Evolutionary conservation across 768 basidiomycete genomes (phyloP).

Genomic region (Erythrobasidium yunnanense): DNA sequence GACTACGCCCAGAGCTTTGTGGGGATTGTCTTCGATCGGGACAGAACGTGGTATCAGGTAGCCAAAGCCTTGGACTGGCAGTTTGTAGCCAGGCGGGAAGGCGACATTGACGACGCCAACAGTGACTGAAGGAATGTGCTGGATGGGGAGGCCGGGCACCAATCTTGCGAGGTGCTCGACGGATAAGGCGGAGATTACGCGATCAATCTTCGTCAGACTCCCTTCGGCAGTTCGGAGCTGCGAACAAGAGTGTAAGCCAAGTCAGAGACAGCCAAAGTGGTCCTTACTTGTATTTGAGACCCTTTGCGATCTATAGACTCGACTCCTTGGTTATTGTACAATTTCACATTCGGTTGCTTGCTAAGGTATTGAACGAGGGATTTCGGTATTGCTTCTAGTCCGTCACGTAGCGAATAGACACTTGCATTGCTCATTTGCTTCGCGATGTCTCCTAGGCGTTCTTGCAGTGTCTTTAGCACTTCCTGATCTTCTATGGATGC

Average conservation of each 20-base stretch:
- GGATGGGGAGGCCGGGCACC: constrained; percentile 53
- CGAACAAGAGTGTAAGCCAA: not conserved
- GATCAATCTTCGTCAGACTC: constrained; percentile 45
- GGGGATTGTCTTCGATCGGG: constrained; percentile 41
- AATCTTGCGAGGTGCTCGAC: constrained; percentile 49
- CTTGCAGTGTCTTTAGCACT: constrained; percentile 26
- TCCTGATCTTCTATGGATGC: constrained; percentile 26
- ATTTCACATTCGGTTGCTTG: constrained; percentile 18
- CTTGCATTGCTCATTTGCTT: constrained; percentile 46
- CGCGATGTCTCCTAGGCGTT: constrained; percentile 22
- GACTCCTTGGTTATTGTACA: not conserved
- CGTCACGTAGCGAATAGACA: constrained; percentile 70
- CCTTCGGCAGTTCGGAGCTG: not conserved
- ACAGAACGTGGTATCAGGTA: constrained; percentile 71
- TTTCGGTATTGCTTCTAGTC: constrained; percentile 57
- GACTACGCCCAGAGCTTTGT: constrained; percentile 63
- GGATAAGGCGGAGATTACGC: constrained; percentile 63
- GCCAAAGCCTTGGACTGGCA: constrained; percentile 69
- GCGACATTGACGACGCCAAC: constrained; percentile 84
- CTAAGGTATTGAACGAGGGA: constrained; percentile 50
- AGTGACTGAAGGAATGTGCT: constrained; percentile 63
- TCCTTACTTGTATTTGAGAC: not conserved
- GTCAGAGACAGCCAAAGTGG: not conserved
- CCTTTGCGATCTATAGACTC: not conserved
- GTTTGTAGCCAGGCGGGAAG: constrained; percentile 50